phyloP scores from a whole-genome alignment of 1,139 yeast genomes.

The Pichia terricola region DNA sequence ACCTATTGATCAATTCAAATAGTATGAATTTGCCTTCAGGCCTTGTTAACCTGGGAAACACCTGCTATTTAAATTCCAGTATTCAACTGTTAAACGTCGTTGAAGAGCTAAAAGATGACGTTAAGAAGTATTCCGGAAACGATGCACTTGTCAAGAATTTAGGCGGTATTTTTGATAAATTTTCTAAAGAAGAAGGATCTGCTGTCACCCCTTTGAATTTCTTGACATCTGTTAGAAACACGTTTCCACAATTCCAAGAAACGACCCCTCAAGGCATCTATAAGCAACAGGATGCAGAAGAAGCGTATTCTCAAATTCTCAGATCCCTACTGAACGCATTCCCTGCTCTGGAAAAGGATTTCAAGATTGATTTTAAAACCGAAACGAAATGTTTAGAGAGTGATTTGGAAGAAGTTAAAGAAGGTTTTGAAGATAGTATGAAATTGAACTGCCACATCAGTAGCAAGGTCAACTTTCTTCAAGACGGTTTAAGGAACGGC shows the following conservation, averaged over 20 bases:
- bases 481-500: slow-evolving; percentile 74
- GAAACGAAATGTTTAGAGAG: slow-evolving; percentile 47
- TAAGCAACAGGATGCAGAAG: slow-evolving; percentile 98
- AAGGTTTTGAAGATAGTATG: slow-evolving; percentile 45
- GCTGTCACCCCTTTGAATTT: slow-evolving; percentile 57
- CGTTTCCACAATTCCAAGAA: slow-evolving; percentile 87
- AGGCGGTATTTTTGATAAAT: slow-evolving; percentile 36
- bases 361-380: slow-evolving; percentile 57
- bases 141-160: slow-evolving; percentile 24
- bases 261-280: slow-evolving; percentile 53
- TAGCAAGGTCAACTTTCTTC: slow-evolving; percentile 74
- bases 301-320: slow-evolving; percentile 76
- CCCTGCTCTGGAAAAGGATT: slow-evolving; percentile 45
- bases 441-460: slow-evolving; percentile 87
- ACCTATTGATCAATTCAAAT: slow-evolving; percentile 19
- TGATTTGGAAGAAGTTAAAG: slow-evolving; percentile 39
- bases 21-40: slow-evolving; percentile 59
- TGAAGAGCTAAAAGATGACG: slow-evolving; percentile 39
- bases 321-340: slow-evolving; percentile 38
- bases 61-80: slow-evolving; percentile 89
- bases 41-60: slow-evolving; percentile 79
- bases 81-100: slow-evolving; percentile 70
- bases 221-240: slow-evolving; percentile 50
- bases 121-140: slow-evolving; percentile 16
- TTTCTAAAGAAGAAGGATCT: slow-evolving; percentile 30